These are phyloP conservation scores for Colletotrichum sp. DNA, from an alignment of 2,329 filamentous ascomycete species.

Conservation along the genomic window DNA sequence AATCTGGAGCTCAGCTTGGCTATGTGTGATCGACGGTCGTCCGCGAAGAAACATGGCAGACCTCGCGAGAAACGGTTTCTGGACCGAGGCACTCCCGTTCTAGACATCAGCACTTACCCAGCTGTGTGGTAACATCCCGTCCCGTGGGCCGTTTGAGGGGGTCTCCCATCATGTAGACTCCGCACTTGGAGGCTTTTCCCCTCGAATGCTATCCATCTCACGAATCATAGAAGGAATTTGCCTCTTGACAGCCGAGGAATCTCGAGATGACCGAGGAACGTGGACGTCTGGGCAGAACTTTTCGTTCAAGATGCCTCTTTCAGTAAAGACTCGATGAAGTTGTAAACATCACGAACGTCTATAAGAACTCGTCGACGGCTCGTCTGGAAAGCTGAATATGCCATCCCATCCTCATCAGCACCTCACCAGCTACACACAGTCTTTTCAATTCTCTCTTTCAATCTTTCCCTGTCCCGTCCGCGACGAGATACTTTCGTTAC, in stretches of 20 bases:
- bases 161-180: neutral
- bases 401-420: neutral
- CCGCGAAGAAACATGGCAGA: neutral
- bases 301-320: constrained; percentile 4
- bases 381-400: neutral
- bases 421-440: neutral
- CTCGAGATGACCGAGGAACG: neutral
- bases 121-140: neutral
- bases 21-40: neutral
- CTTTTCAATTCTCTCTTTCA: neutral
- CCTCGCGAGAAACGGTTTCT: neutral
- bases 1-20: neutral
- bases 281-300: neutral
- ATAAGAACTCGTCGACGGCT: neutral
- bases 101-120: neutral
- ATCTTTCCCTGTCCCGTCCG: neutral
- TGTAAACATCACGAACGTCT: neutral
- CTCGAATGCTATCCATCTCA: neutral
- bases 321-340: neutral
- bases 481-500: neutral
- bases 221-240: neutral
- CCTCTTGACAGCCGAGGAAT: neutral
- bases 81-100: neutral
- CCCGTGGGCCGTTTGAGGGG: neutral
- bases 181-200: neutral